Base-by-base conservation (phyloP, 257 asterid genomes). In the Solanum peruvianum region DNA sequence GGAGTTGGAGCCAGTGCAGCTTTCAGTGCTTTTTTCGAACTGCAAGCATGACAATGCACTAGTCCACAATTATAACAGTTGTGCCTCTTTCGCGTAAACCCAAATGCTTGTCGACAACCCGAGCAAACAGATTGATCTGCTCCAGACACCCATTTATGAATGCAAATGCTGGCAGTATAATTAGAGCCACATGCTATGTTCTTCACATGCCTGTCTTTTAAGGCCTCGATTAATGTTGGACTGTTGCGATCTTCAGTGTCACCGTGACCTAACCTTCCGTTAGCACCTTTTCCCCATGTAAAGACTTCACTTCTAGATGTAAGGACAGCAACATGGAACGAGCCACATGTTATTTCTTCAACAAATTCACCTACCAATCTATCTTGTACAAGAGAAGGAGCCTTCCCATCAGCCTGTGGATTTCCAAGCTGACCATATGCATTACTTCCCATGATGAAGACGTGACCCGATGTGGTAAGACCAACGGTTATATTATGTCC, bases 1-100 rank as follows among this genome's bases (percentile, higher is more conserved):
- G 99, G 97, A 86, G 97, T 97, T 7, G 99, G 99, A 82, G 99
- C 98, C 49, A 94, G 92, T 47, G 98, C 97, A 4, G 99, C 99
- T 89, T 87, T 93, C 83, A 93, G 21, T 6, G 99, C 99, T 91
- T 95, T 97, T 85, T 93, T 97, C 4, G 99, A 94, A 69, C 99
- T 97, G 88, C 99, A 97, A n/a, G 91, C 93, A 89, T 95, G 98
- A 87, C 99, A 97, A 86, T 94, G 98, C 16, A 95, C 98, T 44
- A 94, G 90, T 6, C 99, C 99, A 87, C 99, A 97, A 87, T 97
- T 94, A 62, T 92, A 94, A 83, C 99, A 97, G 87, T 94, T 94
- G 41, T 93, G 99, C 80, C 99, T 89, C 88, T 97, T 97, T 8
- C 98, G 89, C 21, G 99, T 97, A 44, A 97, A 97, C 49, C 98